A percentile compares a stretch with the other conserved stretches of the same genome.
These are phyloP conservation scores for Malania oleifera DNA, from an alignment of 164 flowering plant genomes.

Conservation along the genomic window DNA sequence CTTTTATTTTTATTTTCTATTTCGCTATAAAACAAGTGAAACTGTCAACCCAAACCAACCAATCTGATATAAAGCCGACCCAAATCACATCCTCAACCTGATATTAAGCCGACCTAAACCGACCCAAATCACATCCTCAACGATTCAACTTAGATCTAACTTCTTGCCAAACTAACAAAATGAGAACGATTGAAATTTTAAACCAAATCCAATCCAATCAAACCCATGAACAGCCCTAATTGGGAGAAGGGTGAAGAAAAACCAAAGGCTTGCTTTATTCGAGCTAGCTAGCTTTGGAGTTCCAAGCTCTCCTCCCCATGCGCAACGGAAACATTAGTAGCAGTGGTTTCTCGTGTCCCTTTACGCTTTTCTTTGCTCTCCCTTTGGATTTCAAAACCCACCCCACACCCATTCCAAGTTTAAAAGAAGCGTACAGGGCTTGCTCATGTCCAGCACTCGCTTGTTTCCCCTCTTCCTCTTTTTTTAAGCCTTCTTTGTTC, in stretches of 20 bases:
- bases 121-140: no score
- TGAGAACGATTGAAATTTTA: no score
- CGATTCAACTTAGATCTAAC: no score
- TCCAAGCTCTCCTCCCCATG: slow-evolving; percentile 46
- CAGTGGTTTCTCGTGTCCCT: slow-evolving; percentile 50
- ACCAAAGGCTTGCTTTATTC: slow-evolving; percentile 12
- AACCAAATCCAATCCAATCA: no score
- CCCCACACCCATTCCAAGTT: slow-evolving; percentile 14
- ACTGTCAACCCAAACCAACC: no score
- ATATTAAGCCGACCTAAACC: no score
- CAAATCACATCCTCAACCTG: no score
- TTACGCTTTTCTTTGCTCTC: slow-evolving; percentile 48
- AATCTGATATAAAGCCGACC: no score
- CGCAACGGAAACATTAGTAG: slow-evolving; percentile 22
- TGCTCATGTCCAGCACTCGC: slow-evolving; percentile 1
- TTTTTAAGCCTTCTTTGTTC: slow-evolving; percentile 9
- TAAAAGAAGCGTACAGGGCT: slow-evolving; percentile 3
- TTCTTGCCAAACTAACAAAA: no score
- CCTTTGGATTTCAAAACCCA: slow-evolving; percentile 7
- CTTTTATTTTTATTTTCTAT: no score
- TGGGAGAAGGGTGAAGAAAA: slow-evolving; percentile 22
- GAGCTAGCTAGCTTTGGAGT: slow-evolving; percentile 23
- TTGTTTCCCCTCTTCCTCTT: background rate
- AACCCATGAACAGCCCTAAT: no score
- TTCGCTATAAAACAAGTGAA: no score